A percentile compares a stretch with the other conserved stretches of the same genome.
Conservation (phyloP, 768 basidiomycete genomes). For the Melanogaster broomeanus region DNA sequence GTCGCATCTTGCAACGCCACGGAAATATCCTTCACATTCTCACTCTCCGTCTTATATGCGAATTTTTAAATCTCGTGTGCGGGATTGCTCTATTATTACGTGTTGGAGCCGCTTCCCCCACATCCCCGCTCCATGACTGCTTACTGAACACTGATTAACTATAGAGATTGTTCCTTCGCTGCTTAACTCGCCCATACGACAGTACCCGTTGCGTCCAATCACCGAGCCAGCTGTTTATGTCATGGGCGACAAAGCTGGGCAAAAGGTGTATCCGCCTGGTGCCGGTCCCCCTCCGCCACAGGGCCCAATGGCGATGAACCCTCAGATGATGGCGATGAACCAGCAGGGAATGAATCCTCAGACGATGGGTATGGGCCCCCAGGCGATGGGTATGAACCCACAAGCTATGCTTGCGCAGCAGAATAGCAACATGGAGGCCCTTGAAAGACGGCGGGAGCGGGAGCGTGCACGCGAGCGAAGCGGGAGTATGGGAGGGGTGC, state of each 20-base stretch:
- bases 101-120: not conserved
- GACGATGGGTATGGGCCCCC: slow-evolving; percentile 21
- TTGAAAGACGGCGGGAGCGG: slow-evolving; percentile 64
- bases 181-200: slow-evolving; percentile 61
- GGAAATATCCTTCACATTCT: slow-evolving; percentile 1
- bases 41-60: slow-evolving; percentile 8
- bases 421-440: slow-evolving; percentile 67
- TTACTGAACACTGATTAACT: slow-evolving; percentile 11
- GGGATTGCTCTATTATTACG: not conserved
- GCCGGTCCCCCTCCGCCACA: slow-evolving; percentile 33
- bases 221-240: slow-evolving; percentile 72
- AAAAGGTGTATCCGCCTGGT: slow-evolving; percentile 53
- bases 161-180: slow-evolving; percentile 62
- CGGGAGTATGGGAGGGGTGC: slow-evolving; percentile 43
- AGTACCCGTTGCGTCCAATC: slow-evolving; percentile 67
- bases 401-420: slow-evolving; percentile 76
- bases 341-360: slow-evolving; percentile 29
- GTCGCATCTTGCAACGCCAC: slow-evolving; percentile 8
- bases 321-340: slow-evolving; percentile 25
- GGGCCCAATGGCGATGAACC: slow-evolving; percentile 26
- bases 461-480: slow-evolving; percentile 54
- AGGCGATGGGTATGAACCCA: slow-evolving; percentile 31
- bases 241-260: slow-evolving; percentile 69
- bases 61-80: not conserved
- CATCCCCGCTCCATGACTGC: slow-evolving; percentile 7